Evolutionary conservation across 2,329 filamentous ascomycete species (phyloP).

Genomic region (Sphaerulina populicola): DNA sequence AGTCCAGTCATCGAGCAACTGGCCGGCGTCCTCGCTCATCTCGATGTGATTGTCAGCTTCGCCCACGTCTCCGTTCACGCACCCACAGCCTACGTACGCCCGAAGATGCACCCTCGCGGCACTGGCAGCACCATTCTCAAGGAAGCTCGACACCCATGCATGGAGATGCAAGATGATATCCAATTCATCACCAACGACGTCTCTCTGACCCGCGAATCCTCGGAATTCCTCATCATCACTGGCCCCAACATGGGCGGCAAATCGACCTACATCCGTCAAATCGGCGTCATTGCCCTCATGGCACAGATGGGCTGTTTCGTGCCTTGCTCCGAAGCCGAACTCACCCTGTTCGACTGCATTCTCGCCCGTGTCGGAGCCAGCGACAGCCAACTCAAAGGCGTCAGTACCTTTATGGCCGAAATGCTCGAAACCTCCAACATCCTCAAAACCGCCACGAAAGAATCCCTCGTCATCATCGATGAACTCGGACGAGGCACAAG

Average conservation of each 20-base stretch:
- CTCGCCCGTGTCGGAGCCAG: conserved; percentile 91
- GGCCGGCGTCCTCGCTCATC: conserved; percentile 77
- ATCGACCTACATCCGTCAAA: conserved; percentile 95
- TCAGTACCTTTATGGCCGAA: conserved; percentile 98
- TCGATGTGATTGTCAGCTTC: conserved; percentile 91
- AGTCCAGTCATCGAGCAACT: conserved; percentile 85
- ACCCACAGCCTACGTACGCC: conserved; percentile 81
- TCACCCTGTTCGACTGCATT: conserved; percentile 95
- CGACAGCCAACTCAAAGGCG: conserved; percentile 93
- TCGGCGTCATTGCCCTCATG: conserved; percentile 94
- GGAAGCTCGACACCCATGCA: conserved; percentile 90
- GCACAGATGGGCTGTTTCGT: conserved; percentile 96
- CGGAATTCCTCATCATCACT: conserved; percentile 91
- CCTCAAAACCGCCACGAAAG: conserved; percentile 87
- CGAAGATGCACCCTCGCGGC: conserved; percentile 81
- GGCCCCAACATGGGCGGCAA: conserved; percentile 99
- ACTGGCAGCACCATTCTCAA: conserved; percentile 81
- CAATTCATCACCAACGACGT: conserved; percentile 99
- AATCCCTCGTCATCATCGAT: conserved; percentile 97
- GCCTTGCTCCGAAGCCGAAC: conserved; percentile 77
- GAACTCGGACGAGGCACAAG: conserved; percentile 93
- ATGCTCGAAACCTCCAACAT: conserved; percentile 99
- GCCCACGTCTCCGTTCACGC: conserved; percentile 91
- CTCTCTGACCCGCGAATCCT: conserved; percentile 64
- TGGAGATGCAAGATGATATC: conserved; percentile 98